These are phyloP conservation scores for Aspergillus fijiensis DNA, from an alignment of 2,329 filamentous ascomycete genomes.

Conservation along the genomic window DNA sequence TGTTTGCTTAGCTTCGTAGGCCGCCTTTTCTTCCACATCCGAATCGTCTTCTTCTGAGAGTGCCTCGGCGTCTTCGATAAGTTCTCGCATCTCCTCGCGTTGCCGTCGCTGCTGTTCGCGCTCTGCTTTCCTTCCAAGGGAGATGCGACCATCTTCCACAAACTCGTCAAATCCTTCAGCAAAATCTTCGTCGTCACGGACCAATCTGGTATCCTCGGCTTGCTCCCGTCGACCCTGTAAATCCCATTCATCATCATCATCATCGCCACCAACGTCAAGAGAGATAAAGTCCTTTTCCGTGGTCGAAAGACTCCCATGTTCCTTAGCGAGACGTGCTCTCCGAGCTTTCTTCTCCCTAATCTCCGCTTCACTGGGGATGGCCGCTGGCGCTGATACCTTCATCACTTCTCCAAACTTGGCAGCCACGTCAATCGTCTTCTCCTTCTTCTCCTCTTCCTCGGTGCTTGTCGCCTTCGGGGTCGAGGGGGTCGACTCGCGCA, in stretches of 20 bases:
- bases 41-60: conserved; percentile 64
- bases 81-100: conserved; percentile 74
- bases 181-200: conserved; percentile 85
- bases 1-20: conserved; percentile 85
- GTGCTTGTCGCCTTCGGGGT: conserved; percentile 60
- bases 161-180: conserved; percentile 93
- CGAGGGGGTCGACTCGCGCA: conserved; percentile 81
- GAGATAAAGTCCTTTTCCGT: conserved; percentile 58
- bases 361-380: conserved; percentile 77
- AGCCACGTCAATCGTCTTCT: conserved; percentile 55
- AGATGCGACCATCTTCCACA: conserved; percentile 78
- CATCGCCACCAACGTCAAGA: conserved; percentile 33
- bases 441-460: conserved; percentile 42
- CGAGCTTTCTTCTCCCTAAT: conserved; percentile 90
- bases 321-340: conserved; percentile 73
- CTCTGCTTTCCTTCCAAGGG: conserved; percentile 76
- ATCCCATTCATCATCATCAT: conserved; percentile 47
- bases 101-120: conserved; percentile 65
- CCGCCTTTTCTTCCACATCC: conserved; percentile 65
- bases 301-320: conserved; percentile 54
- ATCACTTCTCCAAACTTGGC: conserved; percentile 49
- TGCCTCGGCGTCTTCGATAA: conserved; percentile 78
- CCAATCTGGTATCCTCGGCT: conserved; percentile 70
- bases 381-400: conserved; percentile 33
- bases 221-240: conserved; percentile 59